Conservation (phyloP, 805 yeast genomes). For the Cephaloascus fragrans region DNA sequence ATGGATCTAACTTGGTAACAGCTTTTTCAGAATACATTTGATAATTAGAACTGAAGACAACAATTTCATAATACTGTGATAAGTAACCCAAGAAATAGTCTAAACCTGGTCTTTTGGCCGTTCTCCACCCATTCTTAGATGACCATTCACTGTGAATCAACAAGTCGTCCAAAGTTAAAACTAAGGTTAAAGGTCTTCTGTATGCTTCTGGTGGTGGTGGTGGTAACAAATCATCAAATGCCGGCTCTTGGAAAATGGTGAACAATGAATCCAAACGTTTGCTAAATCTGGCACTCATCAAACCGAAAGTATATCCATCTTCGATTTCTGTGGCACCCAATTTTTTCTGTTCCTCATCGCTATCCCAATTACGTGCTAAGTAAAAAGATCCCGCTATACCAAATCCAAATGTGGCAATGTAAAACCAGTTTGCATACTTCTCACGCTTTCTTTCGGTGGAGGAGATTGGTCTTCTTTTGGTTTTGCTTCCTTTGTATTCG, state of each 20-base stretch:
- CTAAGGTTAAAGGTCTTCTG: constrained; percentile 86
- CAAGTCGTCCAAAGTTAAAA: constrained; percentile 80
- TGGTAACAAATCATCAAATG: constrained; percentile 85
- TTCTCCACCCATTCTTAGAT: constrained; percentile 90
- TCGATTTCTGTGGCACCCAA: constrained; percentile 35
- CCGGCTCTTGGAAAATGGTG: constrained; percentile 86
- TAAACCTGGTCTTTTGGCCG: constrained; percentile 97
- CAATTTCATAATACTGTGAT: constrained; percentile 93
- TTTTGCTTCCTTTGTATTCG: constrained; percentile 7
- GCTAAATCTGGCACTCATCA: constrained; percentile 58
- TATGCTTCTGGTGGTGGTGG: constrained; percentile 88
- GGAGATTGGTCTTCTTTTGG: constrained; percentile 52
- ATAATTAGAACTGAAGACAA: constrained; percentile 76
- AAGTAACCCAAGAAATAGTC: constrained; percentile 93
- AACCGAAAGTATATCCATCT: constrained; percentile 59
- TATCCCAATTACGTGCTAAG: constrained; percentile 80
- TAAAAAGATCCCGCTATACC: constrained; percentile 48
- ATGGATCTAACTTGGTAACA: constrained; percentile 86
- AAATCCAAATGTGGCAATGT: constrained; percentile 47
- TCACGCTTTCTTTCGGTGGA: constrained; percentile 79
- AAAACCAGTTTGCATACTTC: constrained; percentile 65
- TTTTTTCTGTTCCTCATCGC: constrained; percentile 47
- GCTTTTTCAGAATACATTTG: constrained; percentile 79
- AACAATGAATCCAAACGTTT: constrained; percentile 69
- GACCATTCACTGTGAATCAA: constrained; percentile 91